Percentiles rank a stretch among this genome's conserved stretches.
Conservation (phyloP, 495 filamentous ascomycete species). For the Annulohypoxylon maeteangense region DNA sequence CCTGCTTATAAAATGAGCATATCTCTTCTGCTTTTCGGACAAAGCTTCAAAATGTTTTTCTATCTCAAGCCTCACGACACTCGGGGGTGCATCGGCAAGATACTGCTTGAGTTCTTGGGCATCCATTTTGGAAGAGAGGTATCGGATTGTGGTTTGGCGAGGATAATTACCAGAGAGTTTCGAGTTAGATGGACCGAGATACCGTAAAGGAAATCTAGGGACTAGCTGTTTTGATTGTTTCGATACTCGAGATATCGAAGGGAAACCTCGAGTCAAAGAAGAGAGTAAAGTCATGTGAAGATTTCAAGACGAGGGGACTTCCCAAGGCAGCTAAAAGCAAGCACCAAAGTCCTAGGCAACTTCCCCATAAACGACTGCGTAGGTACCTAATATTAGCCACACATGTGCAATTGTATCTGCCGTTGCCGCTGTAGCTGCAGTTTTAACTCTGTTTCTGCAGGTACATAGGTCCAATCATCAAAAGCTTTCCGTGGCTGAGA, state of each 20-base stretch:
- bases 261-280: conserved; percentile 31
- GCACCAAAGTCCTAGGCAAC: background rate
- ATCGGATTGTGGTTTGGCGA: conserved; percentile 18
- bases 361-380: conserved; percentile 15
- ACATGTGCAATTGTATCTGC: background rate
- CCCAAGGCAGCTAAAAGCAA: background rate
- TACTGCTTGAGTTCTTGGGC: conserved; percentile 72
- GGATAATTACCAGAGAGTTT: background rate
- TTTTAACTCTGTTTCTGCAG: conserved; percentile 4
- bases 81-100: conserved; percentile 88
- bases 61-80: conserved; percentile 84
- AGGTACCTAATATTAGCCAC: conserved; percentile 28
- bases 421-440: background rate
- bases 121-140: conserved; percentile 51
- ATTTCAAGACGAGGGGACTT: conserved; percentile 31
- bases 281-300: conserved; percentile 41
- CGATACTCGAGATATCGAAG: conserved; percentile 42
- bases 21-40: conserved; percentile 79
- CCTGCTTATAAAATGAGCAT: conserved; percentile 93
- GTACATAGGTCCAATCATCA: conserved; percentile 11
- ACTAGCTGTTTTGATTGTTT: conserved; percentile 28
- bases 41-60: conserved; percentile 90
- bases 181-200: background rate
- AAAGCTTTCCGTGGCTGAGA: conserved; percentile 1
- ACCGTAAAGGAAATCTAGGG: conserved; percentile 17